Conservation (phyloP, 768 basidiomycete species). For the Mrakia gelida region DNA sequence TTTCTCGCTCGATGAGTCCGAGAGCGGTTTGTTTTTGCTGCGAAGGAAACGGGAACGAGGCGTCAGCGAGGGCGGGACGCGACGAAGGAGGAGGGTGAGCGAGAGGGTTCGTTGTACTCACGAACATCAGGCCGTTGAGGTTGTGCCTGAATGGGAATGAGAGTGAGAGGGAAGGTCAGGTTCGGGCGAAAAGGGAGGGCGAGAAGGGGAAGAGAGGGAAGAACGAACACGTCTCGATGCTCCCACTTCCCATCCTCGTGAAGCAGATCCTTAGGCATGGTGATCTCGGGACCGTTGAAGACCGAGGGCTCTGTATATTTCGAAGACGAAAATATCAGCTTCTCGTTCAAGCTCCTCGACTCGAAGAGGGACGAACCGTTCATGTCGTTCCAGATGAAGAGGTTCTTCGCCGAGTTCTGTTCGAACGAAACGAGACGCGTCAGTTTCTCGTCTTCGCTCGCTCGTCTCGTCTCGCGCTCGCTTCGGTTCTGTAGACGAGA, state of each 20-base stretch:
- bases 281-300: slow-evolving; percentile 98
- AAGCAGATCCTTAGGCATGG: slow-evolving; percentile 67
- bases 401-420: slow-evolving; percentile 61
- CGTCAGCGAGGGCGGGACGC: background rate
- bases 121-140: slow-evolving; percentile 87
- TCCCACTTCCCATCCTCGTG: slow-evolving; percentile 90
- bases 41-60: background rate
- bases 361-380: slow-evolving; percentile 54
- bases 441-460: background rate
- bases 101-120: slow-evolving; percentile 36
- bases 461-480: background rate
- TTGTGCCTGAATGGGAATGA: slow-evolving; percentile 58
- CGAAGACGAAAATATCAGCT: background rate
- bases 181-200: too few relatives aligned
- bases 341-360: background rate
- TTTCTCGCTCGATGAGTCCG: slow-evolving; percentile 69
- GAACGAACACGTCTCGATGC: slow-evolving; percentile 68
- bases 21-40: slow-evolving; percentile 80
- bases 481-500: background rate
- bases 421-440: background rate
- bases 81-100: too few relatives aligned
- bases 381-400: slow-evolving; percentile 99
- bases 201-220: background rate
- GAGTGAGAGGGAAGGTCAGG: background rate
- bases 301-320: slow-evolving; percentile 80